phyloP scores from a whole-genome alignment of 345 rosid genomes.

The Lepidium aucheri region DNA sequence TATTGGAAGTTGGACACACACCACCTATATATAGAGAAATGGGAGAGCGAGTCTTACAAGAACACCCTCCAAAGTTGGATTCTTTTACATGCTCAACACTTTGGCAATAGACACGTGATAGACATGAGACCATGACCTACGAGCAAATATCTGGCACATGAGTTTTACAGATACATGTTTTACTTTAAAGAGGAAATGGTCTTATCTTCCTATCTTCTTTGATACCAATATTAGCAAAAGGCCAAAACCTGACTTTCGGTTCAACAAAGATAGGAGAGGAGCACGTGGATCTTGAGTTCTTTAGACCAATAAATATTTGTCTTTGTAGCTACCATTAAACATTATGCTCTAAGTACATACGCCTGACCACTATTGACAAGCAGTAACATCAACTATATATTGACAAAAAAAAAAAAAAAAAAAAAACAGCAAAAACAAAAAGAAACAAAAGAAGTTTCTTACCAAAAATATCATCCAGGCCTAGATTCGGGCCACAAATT shows the following conservation, averaged over 20 bases:
- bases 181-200: constrained; percentile 15
- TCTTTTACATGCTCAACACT: background rate
- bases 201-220: constrained; percentile 18
- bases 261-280: constrained; percentile 4
- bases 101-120: constrained; percentile 23
- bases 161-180: constrained; percentile 23
- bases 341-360: background rate
- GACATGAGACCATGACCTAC: constrained; percentile 25
- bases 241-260: constrained; percentile 28
- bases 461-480: background rate
- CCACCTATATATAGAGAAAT: constrained; percentile 25
- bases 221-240: constrained; percentile 11
- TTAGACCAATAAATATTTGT: constrained; percentile 11
- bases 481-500: background rate
- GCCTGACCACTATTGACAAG: background rate
- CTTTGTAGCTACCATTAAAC: background rate
- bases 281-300: constrained; percentile 25
- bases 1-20: background rate
- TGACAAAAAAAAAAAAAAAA: background rate
- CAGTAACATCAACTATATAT: background rate
- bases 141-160: constrained; percentile 18
- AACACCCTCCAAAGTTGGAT: constrained; percentile 1
- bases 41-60: constrained; percentile 3
- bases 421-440: background rate
- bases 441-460: background rate